These are phyloP conservation scores for Aspergillus thermomutatus DNA, from an alignment of 2,329 filamentous ascomycete species.

Conservation along the genomic window DNA sequence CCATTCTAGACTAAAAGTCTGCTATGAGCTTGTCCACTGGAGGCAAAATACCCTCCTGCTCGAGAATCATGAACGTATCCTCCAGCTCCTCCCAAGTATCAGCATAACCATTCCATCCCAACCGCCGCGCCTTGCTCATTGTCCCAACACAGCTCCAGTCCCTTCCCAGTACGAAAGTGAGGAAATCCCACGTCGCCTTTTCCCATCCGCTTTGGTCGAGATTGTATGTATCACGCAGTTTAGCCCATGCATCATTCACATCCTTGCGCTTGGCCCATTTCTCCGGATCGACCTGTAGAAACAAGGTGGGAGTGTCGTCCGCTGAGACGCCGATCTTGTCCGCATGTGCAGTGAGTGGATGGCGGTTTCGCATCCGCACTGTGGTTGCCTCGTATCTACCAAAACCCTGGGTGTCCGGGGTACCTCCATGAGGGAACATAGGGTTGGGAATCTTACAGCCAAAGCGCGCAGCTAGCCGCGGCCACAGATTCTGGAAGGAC, in stretches of 20 bases:
- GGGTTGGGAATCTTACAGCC: constrained; percentile 26
- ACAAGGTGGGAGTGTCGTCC: constrained; percentile 7
- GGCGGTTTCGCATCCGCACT: constrained; percentile 13
- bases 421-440: constrained; percentile 23
- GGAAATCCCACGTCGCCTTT: constrained; percentile 45
- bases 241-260: constrained; percentile 39
- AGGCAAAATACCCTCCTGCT: constrained; percentile 23
- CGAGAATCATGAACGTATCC: constrained; percentile 33
- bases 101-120: constrained; percentile 43
- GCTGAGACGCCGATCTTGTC: constrained; percentile 19
- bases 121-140: constrained; percentile 47
- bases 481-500: constrained; percentile 41
- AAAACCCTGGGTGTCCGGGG: constrained; percentile 4
- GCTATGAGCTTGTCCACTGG: constrained; percentile 2
- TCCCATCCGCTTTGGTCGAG: constrained; percentile 40
- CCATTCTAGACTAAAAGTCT: background rate
- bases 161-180: constrained; percentile 43
- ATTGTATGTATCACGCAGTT: constrained; percentile 31
- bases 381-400: constrained; percentile 8
- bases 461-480: constrained; percentile 36
- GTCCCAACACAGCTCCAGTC: constrained; percentile 23
- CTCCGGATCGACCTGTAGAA: constrained; percentile 34
- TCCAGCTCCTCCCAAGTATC: constrained; percentile 40
- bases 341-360: constrained; percentile 22
- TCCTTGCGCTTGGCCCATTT: constrained; percentile 42